Conservation (phyloP, 2,329 filamentous ascomycete species). For the Alternaria metachromatica region DNA sequence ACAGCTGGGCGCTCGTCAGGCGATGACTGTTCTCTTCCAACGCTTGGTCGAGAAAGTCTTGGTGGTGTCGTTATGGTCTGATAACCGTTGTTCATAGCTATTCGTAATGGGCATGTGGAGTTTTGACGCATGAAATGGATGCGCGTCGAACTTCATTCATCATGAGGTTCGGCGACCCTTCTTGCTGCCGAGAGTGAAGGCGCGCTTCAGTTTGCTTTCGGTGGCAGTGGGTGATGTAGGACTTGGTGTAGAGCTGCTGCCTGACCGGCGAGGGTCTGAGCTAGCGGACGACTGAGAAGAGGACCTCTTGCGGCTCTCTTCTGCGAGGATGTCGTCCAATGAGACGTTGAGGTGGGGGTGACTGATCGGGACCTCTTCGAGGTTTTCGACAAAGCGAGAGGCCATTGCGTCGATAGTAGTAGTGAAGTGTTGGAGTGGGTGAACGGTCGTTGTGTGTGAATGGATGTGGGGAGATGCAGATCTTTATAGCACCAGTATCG, state of each 20-base stretch:
- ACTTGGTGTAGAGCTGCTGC: conserved; percentile 27
- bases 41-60: conserved; percentile 33
- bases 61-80: conserved; percentile 7
- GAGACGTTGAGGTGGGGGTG: conserved; percentile 50
- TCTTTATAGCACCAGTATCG: conserved; percentile 13
- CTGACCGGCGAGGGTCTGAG: conserved; percentile 33
- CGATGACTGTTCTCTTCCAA: conserved; percentile 35
- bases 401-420: conserved; percentile 30
- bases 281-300: conserved; percentile 41
- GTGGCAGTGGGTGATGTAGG: conserved; percentile 36
- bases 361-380: conserved; percentile 46
- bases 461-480: conserved; percentile 3
- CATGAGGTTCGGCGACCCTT: conserved; percentile 34
- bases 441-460: not conserved
- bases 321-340: conserved; percentile 49
- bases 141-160: not conserved
- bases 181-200: conserved; percentile 43
- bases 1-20: not conserved
- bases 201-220: conserved; percentile 35
- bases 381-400: conserved; percentile 50
- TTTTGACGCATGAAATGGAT: not conserved
- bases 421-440: not conserved
- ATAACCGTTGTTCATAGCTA: not conserved
- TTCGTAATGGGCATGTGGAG: not conserved
- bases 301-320: conserved; percentile 45